Percentiles rank a stretch among this genome's conserved stretches.
These are phyloP conservation scores for Leptographium flavum DNA, from an alignment of 2,329 filamentous ascomycete species.

Conservation along the genomic window DNA sequence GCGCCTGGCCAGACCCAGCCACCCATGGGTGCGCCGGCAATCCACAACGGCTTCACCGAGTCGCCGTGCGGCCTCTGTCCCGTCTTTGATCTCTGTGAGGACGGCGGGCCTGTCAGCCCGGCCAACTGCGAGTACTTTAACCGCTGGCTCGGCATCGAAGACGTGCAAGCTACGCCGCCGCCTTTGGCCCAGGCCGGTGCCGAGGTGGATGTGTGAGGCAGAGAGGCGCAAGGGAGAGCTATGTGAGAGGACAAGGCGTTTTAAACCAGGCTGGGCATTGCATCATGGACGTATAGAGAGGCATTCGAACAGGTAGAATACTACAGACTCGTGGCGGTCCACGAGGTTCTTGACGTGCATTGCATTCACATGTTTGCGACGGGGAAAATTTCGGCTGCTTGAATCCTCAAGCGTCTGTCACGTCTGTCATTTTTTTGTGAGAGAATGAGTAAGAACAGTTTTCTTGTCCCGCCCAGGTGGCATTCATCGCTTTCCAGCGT, in stretches of 20 bases:
- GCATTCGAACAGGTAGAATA: too few species aligned
- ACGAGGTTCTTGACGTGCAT: not conserved
- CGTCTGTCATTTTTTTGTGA: not conserved
- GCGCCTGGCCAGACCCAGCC: constrained; percentile 4
- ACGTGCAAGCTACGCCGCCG: constrained; percentile 7
- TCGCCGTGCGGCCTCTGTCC: constrained; percentile 85
- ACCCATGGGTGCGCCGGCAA: constrained; percentile 23
- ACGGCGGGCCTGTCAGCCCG: constrained; percentile 80
- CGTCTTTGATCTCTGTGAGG: constrained; percentile 82
- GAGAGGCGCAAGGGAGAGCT: not conserved
- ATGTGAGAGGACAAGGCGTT: not conserved
- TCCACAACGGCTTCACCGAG: constrained; percentile 66
- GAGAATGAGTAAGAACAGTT: not conserved
- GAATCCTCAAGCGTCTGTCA: not conserved
- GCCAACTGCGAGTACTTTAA: constrained; percentile 86
- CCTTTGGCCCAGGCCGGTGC: not conserved
- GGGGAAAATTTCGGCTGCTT: too few species aligned
- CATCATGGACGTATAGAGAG: too few species aligned
- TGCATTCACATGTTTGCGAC: too few species aligned
- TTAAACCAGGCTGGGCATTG: not conserved
- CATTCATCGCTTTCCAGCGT: not conserved
- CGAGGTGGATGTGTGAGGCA: not conserved
- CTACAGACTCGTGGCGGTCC: not conserved
- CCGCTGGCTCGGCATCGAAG: constrained; percentile 54
- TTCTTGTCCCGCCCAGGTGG: not conserved